These are phyloP conservation scores for Tricholoma furcatifolium DNA, from an alignment of 768 basidiomycete genomes.

Conservation along the genomic window DNA sequence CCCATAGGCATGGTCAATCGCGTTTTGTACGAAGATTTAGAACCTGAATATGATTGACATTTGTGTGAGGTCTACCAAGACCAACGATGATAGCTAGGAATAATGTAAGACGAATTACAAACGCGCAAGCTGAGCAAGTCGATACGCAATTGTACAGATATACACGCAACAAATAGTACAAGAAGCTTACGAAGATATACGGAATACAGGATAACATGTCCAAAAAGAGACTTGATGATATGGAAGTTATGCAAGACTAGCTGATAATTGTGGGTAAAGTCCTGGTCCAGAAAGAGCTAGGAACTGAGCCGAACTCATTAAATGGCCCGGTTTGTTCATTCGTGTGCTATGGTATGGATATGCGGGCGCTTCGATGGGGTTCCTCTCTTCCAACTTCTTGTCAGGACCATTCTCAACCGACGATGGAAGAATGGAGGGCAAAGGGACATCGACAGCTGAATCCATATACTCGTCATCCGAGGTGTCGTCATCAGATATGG, in stretches of 20 bases:
- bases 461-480: slow-evolving; percentile 19
- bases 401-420: slow-evolving; percentile 15
- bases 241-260: neutral
- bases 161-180: neutral
- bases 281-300: too few relatives aligned
- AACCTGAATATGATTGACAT: neutral
- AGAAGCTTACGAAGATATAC: neutral
- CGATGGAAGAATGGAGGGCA: slow-evolving; percentile 24
- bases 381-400: slow-evolving; percentile 28
- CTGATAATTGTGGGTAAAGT: slow-evolving; percentile 1
- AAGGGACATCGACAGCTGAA: slow-evolving; percentile 24
- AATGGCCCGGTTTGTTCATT: slow-evolving; percentile 17
- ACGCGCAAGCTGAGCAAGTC: neutral
- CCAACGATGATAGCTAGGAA: too few relatives aligned
- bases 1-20: slow-evolving; percentile 81
- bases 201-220: neutral
- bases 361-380: slow-evolving; percentile 24
- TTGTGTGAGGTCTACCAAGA: too few relatives aligned
- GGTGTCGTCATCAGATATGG: slow-evolving; percentile 25
- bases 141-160: neutral
- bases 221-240: neutral
- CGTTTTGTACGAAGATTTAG: slow-evolving; percentile 47
- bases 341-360: slow-evolving; percentile 33
- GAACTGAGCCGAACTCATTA: neutral
- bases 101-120: too few relatives aligned